Conservation (phyloP, 768 basidiomycete genomes). For the Cystobasidium tubakii region DNA sequence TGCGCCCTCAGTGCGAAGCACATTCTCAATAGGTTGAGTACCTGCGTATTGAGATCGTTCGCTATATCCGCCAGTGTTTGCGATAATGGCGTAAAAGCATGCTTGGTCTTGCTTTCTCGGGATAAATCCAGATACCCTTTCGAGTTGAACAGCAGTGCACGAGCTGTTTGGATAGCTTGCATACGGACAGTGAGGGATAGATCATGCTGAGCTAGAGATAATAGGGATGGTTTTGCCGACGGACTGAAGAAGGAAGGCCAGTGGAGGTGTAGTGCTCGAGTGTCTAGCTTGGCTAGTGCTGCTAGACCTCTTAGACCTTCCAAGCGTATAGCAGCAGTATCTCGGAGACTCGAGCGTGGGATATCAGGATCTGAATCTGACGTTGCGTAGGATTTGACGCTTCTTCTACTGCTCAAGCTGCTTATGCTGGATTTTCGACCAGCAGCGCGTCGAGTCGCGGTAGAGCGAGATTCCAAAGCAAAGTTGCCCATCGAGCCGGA, state of each 20-base stretch:
- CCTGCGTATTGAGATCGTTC: neutral
- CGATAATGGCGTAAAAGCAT: neutral
- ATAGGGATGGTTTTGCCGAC: neutral
- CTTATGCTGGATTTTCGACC: neutral
- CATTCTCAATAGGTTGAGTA: neutral
- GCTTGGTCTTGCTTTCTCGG: neutral
- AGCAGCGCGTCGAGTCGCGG: neutral
- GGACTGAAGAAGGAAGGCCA: neutral
- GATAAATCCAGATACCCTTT: conserved; percentile 8
- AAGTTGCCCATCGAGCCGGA: neutral
- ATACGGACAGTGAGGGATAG: neutral
- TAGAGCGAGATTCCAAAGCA: neutral
- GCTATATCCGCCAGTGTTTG: neutral
- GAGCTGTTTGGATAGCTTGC: neutral
- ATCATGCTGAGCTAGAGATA: neutral
- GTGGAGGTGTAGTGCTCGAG: neutral
- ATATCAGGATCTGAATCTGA: neutral
- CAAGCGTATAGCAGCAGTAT: neutral
- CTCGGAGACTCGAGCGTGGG: neutral
- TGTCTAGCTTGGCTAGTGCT: neutral
- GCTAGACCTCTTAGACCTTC: neutral
- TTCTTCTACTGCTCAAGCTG: neutral
- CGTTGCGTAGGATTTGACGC: neutral
- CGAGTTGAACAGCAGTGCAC: neutral
- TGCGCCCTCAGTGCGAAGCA: neutral